These are phyloP conservation scores for Ustilago loliicola DNA, from an alignment of 1,284 basidiomycete species.

Conservation along the genomic window DNA sequence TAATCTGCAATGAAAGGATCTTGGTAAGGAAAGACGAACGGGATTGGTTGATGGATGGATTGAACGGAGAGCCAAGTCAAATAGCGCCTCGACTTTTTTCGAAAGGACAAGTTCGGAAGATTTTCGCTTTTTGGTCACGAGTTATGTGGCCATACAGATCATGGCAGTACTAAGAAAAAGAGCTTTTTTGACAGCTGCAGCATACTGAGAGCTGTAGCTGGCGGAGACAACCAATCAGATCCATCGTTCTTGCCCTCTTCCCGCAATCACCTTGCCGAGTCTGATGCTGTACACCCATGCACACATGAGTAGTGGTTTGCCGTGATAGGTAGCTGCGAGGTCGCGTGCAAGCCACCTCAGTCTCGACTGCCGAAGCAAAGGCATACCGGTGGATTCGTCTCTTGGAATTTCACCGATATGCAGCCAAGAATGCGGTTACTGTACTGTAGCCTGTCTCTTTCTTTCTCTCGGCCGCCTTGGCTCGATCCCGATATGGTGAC, in stretches of 20 bases:
- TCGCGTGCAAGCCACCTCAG: not conserved
- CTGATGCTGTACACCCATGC: not conserved
- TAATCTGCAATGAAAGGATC: not conserved
- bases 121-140: not conserved
- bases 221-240: slow-evolving; percentile 10
- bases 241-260: not conserved
- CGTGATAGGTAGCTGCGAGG: not conserved
- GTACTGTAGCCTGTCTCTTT: not conserved
- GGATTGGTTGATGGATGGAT: not conserved
- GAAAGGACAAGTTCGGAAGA: not conserved
- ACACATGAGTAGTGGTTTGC: not conserved
- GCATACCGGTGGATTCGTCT: not conserved
- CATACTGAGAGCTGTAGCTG: slow-evolving; percentile 13
- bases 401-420: slow-evolving; percentile 4
- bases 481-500: not conserved
- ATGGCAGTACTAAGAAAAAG: not conserved
- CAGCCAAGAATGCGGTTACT: slow-evolving; percentile 13
- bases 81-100: slow-evolving; percentile 12
- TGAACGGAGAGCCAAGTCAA: not conserved
- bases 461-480: not conserved
- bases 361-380: not conserved
- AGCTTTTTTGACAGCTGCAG: no score
- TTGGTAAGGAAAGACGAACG: not conserved
- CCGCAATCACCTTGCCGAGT: not conserved
- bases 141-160: slow-evolving; percentile 24